A percentile compares a stretch with the other conserved stretches of the same genome.
These are phyloP conservation scores for Mycena leptocephala DNA, from an alignment of 768 basidiomycete genomes.

Conservation along the genomic window DNA sequence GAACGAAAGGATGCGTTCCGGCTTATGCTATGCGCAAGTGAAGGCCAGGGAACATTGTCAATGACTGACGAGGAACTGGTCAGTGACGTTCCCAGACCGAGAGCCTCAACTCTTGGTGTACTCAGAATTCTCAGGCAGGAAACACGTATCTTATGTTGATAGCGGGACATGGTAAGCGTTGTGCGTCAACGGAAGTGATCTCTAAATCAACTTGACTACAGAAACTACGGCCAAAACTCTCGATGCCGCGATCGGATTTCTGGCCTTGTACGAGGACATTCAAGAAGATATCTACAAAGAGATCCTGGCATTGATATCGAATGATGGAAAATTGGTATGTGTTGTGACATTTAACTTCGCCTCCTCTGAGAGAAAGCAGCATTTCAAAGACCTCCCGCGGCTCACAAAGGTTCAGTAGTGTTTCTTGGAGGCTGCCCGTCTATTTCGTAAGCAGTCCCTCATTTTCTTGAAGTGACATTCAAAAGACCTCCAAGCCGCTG, in stretches of 20 bases:
- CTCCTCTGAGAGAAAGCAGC: neutral
- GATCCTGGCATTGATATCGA: slow-evolving; percentile 32
- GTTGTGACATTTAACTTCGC: neutral
- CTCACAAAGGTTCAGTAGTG: slow-evolving; percentile 27
- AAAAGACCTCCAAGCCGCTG: neutral
- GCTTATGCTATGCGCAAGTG: slow-evolving; percentile 14
- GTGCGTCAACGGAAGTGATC: neutral
- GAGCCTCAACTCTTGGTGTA: too few relatives aligned
- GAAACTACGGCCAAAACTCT: slow-evolving; percentile 53
- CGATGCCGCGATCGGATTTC: slow-evolving; percentile 50
- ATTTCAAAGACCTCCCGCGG: slow-evolving; percentile 30
- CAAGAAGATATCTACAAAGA: slow-evolving; percentile 52
- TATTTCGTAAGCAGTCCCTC: slow-evolving; percentile 35
- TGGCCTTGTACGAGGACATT: slow-evolving; percentile 51
- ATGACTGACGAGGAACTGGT: slow-evolving; percentile 38
- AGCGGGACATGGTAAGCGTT: slow-evolving; percentile 47
- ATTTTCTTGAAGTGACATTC: neutral
- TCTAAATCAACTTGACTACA: neutral
- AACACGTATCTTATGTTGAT: slow-evolving; percentile 52
- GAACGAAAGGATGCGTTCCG: slow-evolving; percentile 5
- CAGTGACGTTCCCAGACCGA: neutral
- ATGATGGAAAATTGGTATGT: neutral
- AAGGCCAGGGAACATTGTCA: slow-evolving; percentile 15
- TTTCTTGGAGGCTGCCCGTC: slow-evolving; percentile 11
- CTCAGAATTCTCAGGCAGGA: slow-evolving; percentile 45